These are phyloP conservation scores for Cutaneotrichosporon cyanovorans DNA, from an alignment of 1,284 basidiomycete genomes.

Conservation along the genomic window DNA sequence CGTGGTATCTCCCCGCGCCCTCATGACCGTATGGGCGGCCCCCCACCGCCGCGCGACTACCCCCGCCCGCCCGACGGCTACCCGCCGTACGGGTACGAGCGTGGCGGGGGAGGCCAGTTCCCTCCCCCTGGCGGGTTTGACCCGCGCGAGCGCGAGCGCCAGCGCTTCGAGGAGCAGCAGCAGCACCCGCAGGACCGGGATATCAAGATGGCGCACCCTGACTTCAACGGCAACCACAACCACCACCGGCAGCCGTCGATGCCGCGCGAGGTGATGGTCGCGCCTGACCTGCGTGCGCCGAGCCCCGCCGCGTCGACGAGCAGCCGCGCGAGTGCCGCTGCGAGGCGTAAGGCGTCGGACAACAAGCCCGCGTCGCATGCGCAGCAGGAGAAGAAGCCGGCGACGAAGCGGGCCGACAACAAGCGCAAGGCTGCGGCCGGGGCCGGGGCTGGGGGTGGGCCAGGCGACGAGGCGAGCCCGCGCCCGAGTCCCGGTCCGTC, in stretches of 20 bases:
- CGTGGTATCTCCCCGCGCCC: slow-evolving; percentile 33
- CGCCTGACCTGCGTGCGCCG: slow-evolving; percentile 24
- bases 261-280: slow-evolving; percentile 5
- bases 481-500: slow-evolving; percentile 13
- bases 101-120: slow-evolving; percentile 4
- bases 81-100: slow-evolving; percentile 21
- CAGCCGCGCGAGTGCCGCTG: slow-evolving; percentile 15
- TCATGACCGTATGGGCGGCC: slow-evolving; percentile 18
- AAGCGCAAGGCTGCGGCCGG: slow-evolving; percentile 9
- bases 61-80: not conserved
- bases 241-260: slow-evolving; percentile 11
- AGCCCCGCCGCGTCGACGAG: slow-evolving; percentile 34
- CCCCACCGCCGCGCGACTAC: slow-evolving; percentile 13
- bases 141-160: slow-evolving; percentile 9
- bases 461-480: slow-evolving; percentile 12
- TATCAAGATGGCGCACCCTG: not conserved
- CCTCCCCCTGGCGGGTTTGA: slow-evolving; percentile 11
- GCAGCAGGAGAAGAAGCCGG: not conserved
- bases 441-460: no score
- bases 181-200: slow-evolving; percentile 6
- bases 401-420: not conserved
- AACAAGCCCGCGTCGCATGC: slow-evolving; percentile 1
- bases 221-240: not conserved
- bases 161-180: slow-evolving; percentile 9
- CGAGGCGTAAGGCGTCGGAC: slow-evolving; percentile 16